Conservation (phyloP, 2,329 filamentous ascomycete genomes). For the Niveomyces coronatus region DNA sequence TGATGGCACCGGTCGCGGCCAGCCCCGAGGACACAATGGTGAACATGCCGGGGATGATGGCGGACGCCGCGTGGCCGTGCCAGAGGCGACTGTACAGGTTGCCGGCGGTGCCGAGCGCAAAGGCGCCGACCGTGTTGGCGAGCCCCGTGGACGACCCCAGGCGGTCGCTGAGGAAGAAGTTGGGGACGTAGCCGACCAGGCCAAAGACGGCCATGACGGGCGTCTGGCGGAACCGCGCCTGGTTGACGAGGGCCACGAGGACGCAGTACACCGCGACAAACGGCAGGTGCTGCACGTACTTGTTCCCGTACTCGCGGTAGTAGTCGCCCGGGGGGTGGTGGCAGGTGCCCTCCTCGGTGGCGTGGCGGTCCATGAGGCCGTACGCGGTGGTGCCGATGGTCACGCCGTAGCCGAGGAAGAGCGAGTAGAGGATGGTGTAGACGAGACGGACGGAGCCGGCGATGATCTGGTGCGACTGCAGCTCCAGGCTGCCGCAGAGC, state of each 20-base stretch:
- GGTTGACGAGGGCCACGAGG: constrained; percentile 7
- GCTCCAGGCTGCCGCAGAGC: constrained; percentile 45
- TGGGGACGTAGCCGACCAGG: constrained; percentile 6
- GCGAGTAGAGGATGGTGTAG: constrained; percentile 58
- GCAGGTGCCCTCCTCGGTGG: constrained; percentile 39
- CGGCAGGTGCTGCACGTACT: constrained; percentile 4
- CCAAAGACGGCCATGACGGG: constrained; percentile 9
- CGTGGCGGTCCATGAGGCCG: constrained; percentile 41
- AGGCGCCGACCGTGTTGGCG: constrained; percentile 7
- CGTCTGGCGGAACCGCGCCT: constrained; percentile 6
- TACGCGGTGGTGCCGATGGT: constrained; percentile 52
- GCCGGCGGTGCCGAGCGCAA: constrained; percentile 5
- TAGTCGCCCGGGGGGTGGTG: constrained; percentile 16
- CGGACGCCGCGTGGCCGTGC: constrained; percentile 8
- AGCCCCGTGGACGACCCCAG: constrained; percentile 2
- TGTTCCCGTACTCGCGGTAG: background rate
- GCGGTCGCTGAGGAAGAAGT: constrained; percentile 4
- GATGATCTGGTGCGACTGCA: constrained; percentile 54
- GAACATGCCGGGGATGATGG: constrained; percentile 9
- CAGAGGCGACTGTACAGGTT: constrained; percentile 6
- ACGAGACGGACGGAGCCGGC: constrained; percentile 60
- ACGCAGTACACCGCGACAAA: constrained; percentile 8
- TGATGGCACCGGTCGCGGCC: constrained; percentile 3
- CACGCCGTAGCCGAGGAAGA: constrained; percentile 57
- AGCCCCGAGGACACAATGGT: constrained; percentile 8